Evolutionary conservation across 148 eudicot genomes (phyloP).

Genomic region (Spergularia marina): DNA sequence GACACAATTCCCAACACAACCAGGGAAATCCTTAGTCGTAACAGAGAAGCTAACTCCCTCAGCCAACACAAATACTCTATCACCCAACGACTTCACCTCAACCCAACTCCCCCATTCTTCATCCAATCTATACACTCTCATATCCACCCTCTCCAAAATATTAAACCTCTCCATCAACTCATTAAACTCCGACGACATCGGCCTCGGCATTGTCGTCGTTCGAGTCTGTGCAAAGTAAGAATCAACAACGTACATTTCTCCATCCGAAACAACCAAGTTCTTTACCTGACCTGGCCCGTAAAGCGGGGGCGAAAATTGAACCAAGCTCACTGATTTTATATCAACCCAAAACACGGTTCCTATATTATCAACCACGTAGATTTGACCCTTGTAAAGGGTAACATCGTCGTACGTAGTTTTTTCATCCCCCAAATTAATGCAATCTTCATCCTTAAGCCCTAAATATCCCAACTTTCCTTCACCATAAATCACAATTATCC

Average conservation of each 20-base stretch:
- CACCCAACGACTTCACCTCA: slow-evolving; percentile 12
- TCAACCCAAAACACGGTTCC: slow-evolving; percentile 23
- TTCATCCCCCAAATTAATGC: slow-evolving; percentile 7
- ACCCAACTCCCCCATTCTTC: slow-evolving; percentile 29
- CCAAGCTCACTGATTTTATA: neutral
- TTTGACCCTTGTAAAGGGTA: neutral
- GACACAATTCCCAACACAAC: slow-evolving; percentile 17
- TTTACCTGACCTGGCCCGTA: slow-evolving; percentile 18
- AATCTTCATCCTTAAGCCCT: neutral
- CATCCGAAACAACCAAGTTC: slow-evolving; percentile 15
- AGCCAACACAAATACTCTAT: slow-evolving; percentile 16
- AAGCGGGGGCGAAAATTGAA: slow-evolving; percentile 22
- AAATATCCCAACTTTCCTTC: slow-evolving; percentile 8
- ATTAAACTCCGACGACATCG: no score
- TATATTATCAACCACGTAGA: slow-evolving; percentile 15
- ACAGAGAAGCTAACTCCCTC: slow-evolving; percentile 9
- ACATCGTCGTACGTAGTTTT: slow-evolving; percentile 13
- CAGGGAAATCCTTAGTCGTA: slow-evolving; percentile 8
- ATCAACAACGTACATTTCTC: slow-evolving; percentile 16
- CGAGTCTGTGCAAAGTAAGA: neutral
- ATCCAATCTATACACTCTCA: slow-evolving; percentile 22
- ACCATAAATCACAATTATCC: slow-evolving; percentile 6
- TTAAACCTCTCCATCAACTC: no score
- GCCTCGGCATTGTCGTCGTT: no score
- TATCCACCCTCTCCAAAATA: slow-evolving; percentile 4